Conservation (phyloP, 2,329 filamentous ascomycete genomes). For the Stagonosporopsis vannaccii region DNA sequence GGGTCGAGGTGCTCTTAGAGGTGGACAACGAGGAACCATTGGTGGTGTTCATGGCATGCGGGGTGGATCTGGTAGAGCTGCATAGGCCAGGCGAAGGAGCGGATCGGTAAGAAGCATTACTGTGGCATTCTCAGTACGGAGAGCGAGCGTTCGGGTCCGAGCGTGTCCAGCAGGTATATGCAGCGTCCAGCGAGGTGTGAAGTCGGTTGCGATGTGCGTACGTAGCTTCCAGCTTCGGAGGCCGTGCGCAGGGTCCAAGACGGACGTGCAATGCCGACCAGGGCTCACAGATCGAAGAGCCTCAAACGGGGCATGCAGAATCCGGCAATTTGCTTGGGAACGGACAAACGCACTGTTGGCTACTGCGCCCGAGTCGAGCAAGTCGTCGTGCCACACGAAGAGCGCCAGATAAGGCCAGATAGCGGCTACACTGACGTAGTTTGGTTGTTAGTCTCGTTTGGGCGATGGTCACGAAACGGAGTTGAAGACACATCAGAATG, state of each 20-base stretch:
- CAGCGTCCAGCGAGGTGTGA: slow-evolving; percentile 2
- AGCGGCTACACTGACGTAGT: slow-evolving; percentile 13
- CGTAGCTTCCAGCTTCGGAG: slow-evolving; percentile 14
- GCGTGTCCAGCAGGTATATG: background rate
- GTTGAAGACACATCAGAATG: background rate
- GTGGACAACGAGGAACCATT: slow-evolving; percentile 48
- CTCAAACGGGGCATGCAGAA: slow-evolving; percentile 5
- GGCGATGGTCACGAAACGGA: background rate
- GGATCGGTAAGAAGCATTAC: slow-evolving; percentile 28
- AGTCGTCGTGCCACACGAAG: slow-evolving; percentile 6
- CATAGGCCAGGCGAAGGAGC: slow-evolving; percentile 42
- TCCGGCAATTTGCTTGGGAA: background rate
- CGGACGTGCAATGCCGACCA: slow-evolving; percentile 10
- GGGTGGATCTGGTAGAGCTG: slow-evolving; percentile 44
- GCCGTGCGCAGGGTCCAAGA: slow-evolving; percentile 18
- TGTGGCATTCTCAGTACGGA: slow-evolving; percentile 32
- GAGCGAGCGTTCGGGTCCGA: background rate
- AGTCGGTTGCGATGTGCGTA: slow-evolving; percentile 15
- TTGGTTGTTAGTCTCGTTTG: background rate
- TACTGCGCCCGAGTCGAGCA: slow-evolving; percentile 1
- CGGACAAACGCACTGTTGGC: background rate
- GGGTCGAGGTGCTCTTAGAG: slow-evolving; percentile 53
- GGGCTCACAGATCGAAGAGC: slow-evolving; percentile 7
- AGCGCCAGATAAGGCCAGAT: slow-evolving; percentile 30
- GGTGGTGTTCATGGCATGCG: slow-evolving; percentile 51